phyloP scores from a whole-genome alignment of 2,329 filamentous ascomycete species.

The Blumeriella jaapii region DNA sequence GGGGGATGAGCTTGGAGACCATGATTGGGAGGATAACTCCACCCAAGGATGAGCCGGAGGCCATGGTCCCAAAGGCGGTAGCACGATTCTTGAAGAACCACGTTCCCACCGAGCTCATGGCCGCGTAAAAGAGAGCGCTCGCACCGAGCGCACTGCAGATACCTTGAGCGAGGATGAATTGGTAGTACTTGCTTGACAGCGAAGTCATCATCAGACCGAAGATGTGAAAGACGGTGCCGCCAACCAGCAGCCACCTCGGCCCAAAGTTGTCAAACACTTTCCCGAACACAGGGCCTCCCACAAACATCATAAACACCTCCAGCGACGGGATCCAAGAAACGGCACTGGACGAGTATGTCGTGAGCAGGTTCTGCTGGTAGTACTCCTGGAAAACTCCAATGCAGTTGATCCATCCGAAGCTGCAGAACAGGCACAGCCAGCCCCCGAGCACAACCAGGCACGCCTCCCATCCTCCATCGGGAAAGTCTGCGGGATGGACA shows the following conservation, averaged over 20 bases:
- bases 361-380: conserved; percentile 39
- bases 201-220: conserved; percentile 53
- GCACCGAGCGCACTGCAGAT: conserved; percentile 35
- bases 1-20: conserved; percentile 40
- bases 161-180: conserved; percentile 39
- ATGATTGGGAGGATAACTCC: conserved; percentile 52
- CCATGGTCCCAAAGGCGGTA: conserved; percentile 37
- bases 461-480: conserved; percentile 44
- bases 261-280: conserved; percentile 50
- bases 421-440: conserved; percentile 36
- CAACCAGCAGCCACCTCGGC: conserved; percentile 41
- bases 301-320: conserved; percentile 41
- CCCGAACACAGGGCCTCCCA: conserved; percentile 50
- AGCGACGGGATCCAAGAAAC: conserved; percentile 53
- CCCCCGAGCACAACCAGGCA: conserved; percentile 44
- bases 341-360: conserved; percentile 38
- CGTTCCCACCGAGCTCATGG: conserved; percentile 32
- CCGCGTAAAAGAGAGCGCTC: conserved; percentile 34
- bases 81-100: conserved; percentile 39
- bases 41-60: conserved; percentile 37
- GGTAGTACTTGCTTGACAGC: conserved; percentile 42
- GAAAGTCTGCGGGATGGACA: conserved; percentile 39
- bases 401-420: conserved; percentile 40
- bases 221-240: conserved; percentile 43
- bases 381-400: conserved; percentile 46